phyloP scores from a whole-genome alignment of 2,329 filamentous ascomycete species.

The Camillea tinctor region DNA sequence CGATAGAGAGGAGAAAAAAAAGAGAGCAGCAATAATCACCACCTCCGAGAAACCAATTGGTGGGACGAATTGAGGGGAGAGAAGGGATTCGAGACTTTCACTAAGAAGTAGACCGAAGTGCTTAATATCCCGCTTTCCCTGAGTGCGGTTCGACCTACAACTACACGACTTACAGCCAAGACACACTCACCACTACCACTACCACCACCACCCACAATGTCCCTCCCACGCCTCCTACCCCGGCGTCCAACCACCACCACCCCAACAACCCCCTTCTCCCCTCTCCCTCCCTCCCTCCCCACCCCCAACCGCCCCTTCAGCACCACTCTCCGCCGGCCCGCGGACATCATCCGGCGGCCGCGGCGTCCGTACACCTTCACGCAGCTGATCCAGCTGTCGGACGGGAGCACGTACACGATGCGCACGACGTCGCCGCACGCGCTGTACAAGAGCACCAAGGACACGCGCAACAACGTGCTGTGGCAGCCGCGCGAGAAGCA shows the following conservation, averaged over 20 bases:
- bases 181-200: not conserved
- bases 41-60: no score
- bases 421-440: constrained; percentile 72
- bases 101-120: no score
- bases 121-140: no score
- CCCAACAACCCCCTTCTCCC: constrained; percentile 20
- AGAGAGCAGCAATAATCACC: no score
- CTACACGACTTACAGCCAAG: not conserved
- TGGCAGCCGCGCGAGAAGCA: constrained; percentile 88
- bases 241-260: constrained; percentile 13
- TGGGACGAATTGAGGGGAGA: no score
- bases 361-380: constrained; percentile 94
- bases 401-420: constrained; percentile 80
- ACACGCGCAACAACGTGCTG: constrained; percentile 82
- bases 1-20: no score
- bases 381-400: constrained; percentile 89
- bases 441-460: constrained; percentile 65
- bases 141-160: no score
- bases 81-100: no score
- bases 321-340: constrained; percentile 67
- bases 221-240: constrained; percentile 13
- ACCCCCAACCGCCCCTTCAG: constrained; percentile 27
- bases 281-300: constrained; percentile 26
- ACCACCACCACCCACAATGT: not conserved
- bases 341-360: constrained; percentile 83